Base-by-base conservation (phyloP, 768 basidiomycete species). In the Panus rudis region DNA sequence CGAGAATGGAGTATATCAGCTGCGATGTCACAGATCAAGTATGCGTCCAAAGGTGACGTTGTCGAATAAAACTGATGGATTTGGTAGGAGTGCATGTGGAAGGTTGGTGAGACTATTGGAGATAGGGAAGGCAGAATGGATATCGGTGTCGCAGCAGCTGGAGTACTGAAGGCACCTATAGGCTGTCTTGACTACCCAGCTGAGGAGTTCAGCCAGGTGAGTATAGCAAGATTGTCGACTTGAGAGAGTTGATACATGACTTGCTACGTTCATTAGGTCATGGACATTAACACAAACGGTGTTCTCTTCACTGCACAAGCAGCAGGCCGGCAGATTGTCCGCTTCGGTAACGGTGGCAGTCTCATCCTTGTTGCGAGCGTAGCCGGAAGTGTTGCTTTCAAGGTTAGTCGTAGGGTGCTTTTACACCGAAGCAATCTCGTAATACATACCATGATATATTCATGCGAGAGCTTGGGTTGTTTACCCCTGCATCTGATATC, bases 101-200 rank as follows among this genome's bases (percentile, higher is more conserved):
- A 63, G 21, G 59, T 63, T 33, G 75, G 57, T n/a, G 62, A 71
- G 52, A 67, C 70, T 52, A 79, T 88, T 34, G 82, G 76, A 0
- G 69, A 83, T 42, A 68, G 62, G 51, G 84, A 87, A 46, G 70
- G 72, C n/a, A 64, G 84, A 52, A 71, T 87, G 63, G 84, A 88
- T 53, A 68, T 81, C 12, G 82, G 81, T 49, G 61, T 88, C 43
- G 86, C 84, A 1, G 83, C 84, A 12, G 85, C 86, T 23, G 86
- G 84, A 13, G 74, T 87, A 41, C 53, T 82, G 54, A 39, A 33
- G 37, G 52, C 64, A 0, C 66, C 80, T 45, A 74, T 56, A 20
- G 75, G 76, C 41, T 83, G 81, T 51, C 56, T 84, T 57, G 72
- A 76, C 24, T 84, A 81, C 54, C 71, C 78, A 2, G 79, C 65